Conservation (phyloP, 148 eudicot genomes). For the Vaccinium myrtillus region DNA sequence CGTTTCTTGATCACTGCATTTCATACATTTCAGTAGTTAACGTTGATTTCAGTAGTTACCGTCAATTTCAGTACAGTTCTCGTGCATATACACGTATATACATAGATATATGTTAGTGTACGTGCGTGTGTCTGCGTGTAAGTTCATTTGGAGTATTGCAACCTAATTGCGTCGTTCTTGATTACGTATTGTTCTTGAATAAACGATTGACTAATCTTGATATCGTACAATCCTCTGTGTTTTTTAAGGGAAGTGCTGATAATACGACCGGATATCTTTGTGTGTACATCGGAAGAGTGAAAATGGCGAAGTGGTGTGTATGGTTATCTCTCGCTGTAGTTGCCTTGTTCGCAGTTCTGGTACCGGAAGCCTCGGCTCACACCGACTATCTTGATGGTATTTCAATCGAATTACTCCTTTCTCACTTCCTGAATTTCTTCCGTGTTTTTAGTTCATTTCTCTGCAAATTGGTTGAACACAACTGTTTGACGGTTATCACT, state of each 20-base stretch:
- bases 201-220: background rate
- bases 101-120: background rate
- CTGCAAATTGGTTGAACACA: background rate
- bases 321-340: constrained; percentile 3
- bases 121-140: background rate
- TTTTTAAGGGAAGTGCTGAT: background rate
- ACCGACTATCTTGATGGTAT: constrained; percentile 10
- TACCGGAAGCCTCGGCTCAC: background rate
- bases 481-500: background rate
- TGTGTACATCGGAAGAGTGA: background rate
- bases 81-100: background rate
- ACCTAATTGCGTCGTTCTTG: background rate
- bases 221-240: background rate
- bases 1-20: background rate
- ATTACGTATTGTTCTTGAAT: background rate
- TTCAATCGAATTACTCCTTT: background rate
- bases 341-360: constrained; percentile 4
- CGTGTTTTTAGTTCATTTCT: background rate
- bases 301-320: background rate
- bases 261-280: background rate
- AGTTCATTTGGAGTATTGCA: background rate
- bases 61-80: background rate
- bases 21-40: too few relatives aligned
- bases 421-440: background rate
- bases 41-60: background rate